These are phyloP conservation scores for Sanguinoderma infundibulare DNA, from an alignment of 1,284 basidiomycete species.

Conservation along the genomic window DNA sequence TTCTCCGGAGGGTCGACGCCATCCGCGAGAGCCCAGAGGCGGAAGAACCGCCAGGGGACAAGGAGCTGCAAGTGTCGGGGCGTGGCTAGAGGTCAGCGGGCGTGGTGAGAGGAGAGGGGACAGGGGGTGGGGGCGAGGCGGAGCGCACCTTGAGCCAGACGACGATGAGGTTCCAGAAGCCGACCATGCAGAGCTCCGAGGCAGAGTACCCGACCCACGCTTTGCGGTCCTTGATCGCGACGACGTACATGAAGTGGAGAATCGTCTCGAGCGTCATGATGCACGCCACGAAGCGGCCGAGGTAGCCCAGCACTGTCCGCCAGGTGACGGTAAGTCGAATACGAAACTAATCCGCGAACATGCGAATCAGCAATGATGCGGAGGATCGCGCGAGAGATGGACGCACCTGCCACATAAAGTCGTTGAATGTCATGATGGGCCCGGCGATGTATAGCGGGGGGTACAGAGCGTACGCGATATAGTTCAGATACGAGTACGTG, in stretches of 20 bases:
- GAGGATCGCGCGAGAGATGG: not conserved
- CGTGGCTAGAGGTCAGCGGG: no score
- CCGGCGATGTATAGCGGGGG: constrained; percentile 96
- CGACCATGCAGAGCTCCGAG: constrained; percentile 88
- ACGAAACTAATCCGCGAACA: constrained; percentile 58
- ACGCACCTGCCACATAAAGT: constrained; percentile 89
- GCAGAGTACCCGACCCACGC: constrained; percentile 80
- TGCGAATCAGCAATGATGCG: not conserved
- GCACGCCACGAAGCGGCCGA: constrained; percentile 73
- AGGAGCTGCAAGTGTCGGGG: constrained; percentile 86
- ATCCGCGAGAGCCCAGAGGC: constrained; percentile 91
- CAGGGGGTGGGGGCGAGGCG: not conserved
- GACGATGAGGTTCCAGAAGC: constrained; percentile 96
- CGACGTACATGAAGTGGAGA: constrained; percentile 95
- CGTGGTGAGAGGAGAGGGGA: not conserved
- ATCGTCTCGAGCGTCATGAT: constrained; percentile 90
- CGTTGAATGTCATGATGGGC: constrained; percentile 96
- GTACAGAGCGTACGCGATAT: constrained; percentile 83
- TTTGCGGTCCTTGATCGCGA: constrained; percentile 91
- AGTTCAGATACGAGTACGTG: constrained; percentile 62
- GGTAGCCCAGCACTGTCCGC: constrained; percentile 55
- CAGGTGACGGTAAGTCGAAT: constrained; percentile 50
- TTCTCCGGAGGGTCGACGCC: constrained; percentile 97
- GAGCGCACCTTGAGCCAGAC: constrained; percentile 92
- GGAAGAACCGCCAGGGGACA: constrained; percentile 97